phyloP scores from a whole-genome alignment of 176 grass and related monocot genomes.

The Paspalum vaginatum region DNA sequence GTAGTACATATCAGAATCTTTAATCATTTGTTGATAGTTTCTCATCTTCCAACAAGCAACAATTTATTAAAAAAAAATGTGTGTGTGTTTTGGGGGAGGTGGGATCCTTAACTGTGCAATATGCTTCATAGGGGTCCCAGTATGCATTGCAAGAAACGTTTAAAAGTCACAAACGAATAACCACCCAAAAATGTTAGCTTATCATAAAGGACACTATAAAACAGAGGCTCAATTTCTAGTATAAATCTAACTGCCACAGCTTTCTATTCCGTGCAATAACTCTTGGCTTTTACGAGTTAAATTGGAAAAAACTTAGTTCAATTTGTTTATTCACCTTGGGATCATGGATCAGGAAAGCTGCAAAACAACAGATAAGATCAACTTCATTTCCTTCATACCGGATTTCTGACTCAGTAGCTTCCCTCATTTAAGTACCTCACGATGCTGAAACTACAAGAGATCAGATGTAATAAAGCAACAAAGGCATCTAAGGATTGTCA shows the following conservation, averaged over 20 bases:
- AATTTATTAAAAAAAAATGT: neutral
- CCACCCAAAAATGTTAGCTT: neutral
- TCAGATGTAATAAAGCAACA: conserved; percentile 35
- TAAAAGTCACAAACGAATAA: neutral
- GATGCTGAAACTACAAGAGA: conserved; percentile 22
- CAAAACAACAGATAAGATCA: conserved; percentile 15
- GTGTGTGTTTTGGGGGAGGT: too few relatives aligned
- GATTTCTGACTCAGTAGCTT: neutral
- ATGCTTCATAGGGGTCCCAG: neutral
- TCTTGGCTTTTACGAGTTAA: neutral
- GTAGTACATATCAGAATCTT: conserved; percentile 17
- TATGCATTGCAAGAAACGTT: neutral
- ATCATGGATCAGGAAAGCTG: neutral
- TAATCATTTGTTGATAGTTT: neutral
- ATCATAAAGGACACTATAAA: conserved; percentile 23
- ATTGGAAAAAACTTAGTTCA: conserved; percentile 1
- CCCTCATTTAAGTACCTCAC: conserved; percentile 4
- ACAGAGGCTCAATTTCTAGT: neutral
- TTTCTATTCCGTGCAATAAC: neutral
- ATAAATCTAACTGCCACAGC: neutral
- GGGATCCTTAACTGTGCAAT: neutral
- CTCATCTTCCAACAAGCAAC: conserved; percentile 25
- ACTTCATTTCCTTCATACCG: neutral
- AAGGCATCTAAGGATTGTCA: conserved; percentile 27
- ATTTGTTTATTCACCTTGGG: neutral